Percentiles rank a stretch among this genome's conserved stretches.
phyloP scores from a whole-genome alignment of 805 yeast genomes.

The Candida pseudoglaebosa region DNA sequence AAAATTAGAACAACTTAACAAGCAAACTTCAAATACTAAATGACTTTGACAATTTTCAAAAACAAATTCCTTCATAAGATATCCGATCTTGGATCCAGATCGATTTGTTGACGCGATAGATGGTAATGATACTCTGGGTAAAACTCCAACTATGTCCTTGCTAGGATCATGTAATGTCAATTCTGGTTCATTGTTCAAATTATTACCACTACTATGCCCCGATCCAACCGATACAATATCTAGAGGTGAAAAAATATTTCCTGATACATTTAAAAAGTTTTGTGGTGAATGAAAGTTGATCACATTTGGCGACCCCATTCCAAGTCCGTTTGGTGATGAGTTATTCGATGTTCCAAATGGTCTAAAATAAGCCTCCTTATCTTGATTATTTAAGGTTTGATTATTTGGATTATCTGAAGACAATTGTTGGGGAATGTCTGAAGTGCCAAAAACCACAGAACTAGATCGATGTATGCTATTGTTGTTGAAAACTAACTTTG shows the following conservation, averaged over 20 bases:
- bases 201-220: not conserved
- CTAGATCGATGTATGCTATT: constrained; percentile 4
- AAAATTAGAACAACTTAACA: constrained; percentile 70
- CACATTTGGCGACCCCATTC: constrained; percentile 29
- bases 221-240: constrained; percentile 6
- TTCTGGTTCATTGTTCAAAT: constrained; percentile 13
- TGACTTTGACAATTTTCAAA: constrained; percentile 12
- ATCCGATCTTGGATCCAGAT: constrained; percentile 69
- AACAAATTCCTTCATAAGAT: constrained; percentile 43
- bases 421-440: not conserved
- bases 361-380: constrained; percentile 7
- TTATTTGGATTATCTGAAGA: not conserved
- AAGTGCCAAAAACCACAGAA: not conserved
- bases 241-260: constrained; percentile 30
- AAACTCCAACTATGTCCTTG: constrained; percentile 51
- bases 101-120: constrained; percentile 68
- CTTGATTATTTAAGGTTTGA: not conserved
- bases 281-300: constrained; percentile 34
- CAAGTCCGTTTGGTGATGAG: constrained; percentile 22
- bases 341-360: constrained; percentile 14
- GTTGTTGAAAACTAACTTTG: constrained; percentile 40
- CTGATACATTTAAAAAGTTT: constrained; percentile 30
- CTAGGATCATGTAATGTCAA: constrained; percentile 43
- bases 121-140: constrained; percentile 60
- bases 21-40: constrained; percentile 55